phyloP scores from a whole-genome alignment of 1,284 basidiomycete species.

The Trametes polyzona region DNA sequence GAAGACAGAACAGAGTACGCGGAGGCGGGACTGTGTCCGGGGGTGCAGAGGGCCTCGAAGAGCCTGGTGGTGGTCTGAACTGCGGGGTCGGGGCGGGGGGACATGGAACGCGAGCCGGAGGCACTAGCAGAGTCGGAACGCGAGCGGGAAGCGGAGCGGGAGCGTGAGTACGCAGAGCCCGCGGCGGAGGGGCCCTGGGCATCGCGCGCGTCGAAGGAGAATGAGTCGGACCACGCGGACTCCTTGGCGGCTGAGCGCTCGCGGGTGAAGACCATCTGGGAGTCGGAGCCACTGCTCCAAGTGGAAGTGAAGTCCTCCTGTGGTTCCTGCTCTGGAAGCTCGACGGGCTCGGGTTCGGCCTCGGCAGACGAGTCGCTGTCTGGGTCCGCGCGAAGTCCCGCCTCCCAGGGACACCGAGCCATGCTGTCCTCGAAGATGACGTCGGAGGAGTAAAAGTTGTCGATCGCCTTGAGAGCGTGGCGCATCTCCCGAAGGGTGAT shows the following conservation, averaged over 20 bases:
- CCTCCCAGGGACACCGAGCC: constrained; percentile 82
- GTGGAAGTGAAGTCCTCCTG: constrained; percentile 34
- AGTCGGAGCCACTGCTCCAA: constrained; percentile 71
- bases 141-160: constrained; percentile 30
- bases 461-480: constrained; percentile 66
- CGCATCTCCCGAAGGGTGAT: constrained; percentile 76
- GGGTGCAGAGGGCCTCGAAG: constrained; percentile 31
- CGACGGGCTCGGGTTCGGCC: constrained; percentile 32
- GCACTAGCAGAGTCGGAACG: constrained; percentile 1
- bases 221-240: constrained; percentile 43
- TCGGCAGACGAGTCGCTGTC: constrained; percentile 38
- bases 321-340: constrained; percentile 32
- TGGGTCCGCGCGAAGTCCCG: constrained; percentile 66
- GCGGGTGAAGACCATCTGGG: constrained; percentile 63
- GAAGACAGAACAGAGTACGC: constrained; percentile 37
- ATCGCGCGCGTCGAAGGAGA: constrained; percentile 35
- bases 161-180: constrained; percentile 32
- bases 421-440: constrained; percentile 82
- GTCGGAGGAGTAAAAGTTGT: constrained; percentile 72
- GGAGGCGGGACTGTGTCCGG: constrained; percentile 33
- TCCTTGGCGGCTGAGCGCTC: constrained; percentile 43
- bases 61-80: constrained; percentile 32
- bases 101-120: constrained; percentile 33
- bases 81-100: constrained; percentile 31
- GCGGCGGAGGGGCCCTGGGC: constrained; percentile 12